phyloP scores from a whole-genome alignment of 306 rosid genomes.

The Vicia villosa region DNA sequence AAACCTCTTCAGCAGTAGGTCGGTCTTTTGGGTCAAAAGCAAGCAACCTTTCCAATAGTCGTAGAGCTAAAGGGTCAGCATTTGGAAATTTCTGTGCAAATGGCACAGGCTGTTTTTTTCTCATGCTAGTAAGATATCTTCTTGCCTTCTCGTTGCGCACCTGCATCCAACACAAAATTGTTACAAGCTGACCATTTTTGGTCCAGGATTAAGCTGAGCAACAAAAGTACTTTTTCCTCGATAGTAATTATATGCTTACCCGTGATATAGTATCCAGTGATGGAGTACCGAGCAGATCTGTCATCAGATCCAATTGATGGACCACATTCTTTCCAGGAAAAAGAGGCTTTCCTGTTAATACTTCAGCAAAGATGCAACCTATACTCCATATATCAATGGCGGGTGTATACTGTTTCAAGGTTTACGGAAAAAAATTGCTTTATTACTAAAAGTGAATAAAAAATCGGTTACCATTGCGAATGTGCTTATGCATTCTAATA shows the following conservation, averaged over 20 bases:
- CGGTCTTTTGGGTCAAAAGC: constrained; percentile 98
- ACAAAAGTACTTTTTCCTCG: background rate
- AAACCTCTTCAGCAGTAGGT: constrained; percentile 96
- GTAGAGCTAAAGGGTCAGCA: constrained; percentile 87
- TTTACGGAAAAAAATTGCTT: background rate
- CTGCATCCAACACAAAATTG: constrained; percentile 46
- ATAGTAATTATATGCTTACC: constrained; percentile 43
- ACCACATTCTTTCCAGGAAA: constrained; percentile 98
- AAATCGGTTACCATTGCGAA: background rate
- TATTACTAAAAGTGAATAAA: background rate
- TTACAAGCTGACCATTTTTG: background rate
- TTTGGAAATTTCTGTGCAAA: constrained; percentile 81
- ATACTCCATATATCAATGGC: constrained; percentile 99
- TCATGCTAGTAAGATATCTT: constrained; percentile 91
- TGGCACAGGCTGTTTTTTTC: constrained; percentile 78
- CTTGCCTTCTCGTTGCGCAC: constrained; percentile 95
- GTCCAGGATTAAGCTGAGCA: background rate
- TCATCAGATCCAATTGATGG: constrained; percentile 96
- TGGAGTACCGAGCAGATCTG: constrained; percentile 94
- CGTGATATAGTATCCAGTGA: constrained; percentile 90
- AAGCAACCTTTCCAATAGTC: constrained; percentile 75
- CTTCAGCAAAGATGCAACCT: constrained; percentile 97
- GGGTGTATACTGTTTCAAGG: constrained; percentile 77
- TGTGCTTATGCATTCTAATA: constrained; percentile 6
- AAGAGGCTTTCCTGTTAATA: constrained; percentile 88